Conservation (phyloP, 495 filamentous ascomycete species). For the Neurospora sp. region DNA sequence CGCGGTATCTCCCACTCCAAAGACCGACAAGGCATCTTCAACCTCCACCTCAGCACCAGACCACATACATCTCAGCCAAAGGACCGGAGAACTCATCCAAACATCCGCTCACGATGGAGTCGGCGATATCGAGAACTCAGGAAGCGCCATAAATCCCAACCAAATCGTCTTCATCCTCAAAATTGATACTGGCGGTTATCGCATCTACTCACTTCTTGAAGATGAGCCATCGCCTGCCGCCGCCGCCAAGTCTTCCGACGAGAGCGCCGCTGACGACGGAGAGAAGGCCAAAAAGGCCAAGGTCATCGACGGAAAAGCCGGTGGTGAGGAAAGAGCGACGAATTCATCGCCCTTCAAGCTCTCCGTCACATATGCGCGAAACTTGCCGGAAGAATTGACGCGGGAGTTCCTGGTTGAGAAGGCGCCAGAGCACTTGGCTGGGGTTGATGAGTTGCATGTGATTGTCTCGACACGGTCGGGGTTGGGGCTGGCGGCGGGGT, state of each 20-base stretch:
- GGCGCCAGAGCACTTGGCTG: constrained; percentile 26
- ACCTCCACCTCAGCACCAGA: neutral
- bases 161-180: constrained; percentile 26
- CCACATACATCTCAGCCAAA: neutral
- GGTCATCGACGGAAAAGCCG: neutral
- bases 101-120: neutral
- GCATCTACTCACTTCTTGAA: constrained; percentile 23
- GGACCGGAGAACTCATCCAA: constrained; percentile 9
- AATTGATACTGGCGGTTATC: constrained; percentile 8
- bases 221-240: constrained; percentile 10
- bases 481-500: constrained; percentile 44
- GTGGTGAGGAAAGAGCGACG: too few species aligned
- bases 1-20: neutral
- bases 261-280: neutral
- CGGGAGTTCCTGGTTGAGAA: constrained; percentile 17
- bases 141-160: constrained; percentile 15
- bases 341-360: constrained; percentile 17
- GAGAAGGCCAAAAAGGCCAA: neutral
- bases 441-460: constrained; percentile 40
- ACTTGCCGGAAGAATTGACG: constrained; percentile 23
- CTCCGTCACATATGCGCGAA: constrained; percentile 4
- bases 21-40: neutral
- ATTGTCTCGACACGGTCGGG: constrained; percentile 69
- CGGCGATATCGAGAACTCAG: neutral
- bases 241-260: neutral